Conservation (phyloP, 441 rosid species). For the Pelargonium fulgidum region DNA sequence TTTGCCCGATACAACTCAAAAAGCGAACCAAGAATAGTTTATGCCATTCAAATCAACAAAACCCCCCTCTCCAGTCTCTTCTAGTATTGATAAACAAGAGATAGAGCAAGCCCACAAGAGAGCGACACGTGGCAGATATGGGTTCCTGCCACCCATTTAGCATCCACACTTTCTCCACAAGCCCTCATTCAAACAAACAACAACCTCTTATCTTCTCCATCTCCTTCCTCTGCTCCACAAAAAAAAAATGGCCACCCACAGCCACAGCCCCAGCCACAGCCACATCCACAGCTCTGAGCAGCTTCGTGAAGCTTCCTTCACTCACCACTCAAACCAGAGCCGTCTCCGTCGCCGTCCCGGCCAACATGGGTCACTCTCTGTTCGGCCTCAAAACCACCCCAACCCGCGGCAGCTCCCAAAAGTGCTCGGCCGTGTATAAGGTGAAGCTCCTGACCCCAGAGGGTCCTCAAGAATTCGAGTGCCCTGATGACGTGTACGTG, state of each 20-base stretch:
- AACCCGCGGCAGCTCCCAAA: slow-evolving; percentile 45
- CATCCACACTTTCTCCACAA: slow-evolving; percentile 21
- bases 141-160: slow-evolving; percentile 21
- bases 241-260: slow-evolving; percentile 46
- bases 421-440: slow-evolving; percentile 63
- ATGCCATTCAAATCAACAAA: too few species aligned
- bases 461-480: slow-evolving; percentile 40
- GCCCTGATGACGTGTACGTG: slow-evolving; percentile 53
- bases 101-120: slow-evolving; percentile 40
- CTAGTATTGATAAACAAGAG: slow-evolving; percentile 14
- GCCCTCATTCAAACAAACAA: slow-evolving; percentile 16
- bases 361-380: slow-evolving; percentile 34
- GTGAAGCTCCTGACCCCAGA: slow-evolving; percentile 72
- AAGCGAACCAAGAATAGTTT: too few species aligned
- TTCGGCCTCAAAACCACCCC: slow-evolving; percentile 43
- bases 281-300: slow-evolving; percentile 3
- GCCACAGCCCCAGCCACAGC: slow-evolving; percentile 28
- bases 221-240: too few species aligned
- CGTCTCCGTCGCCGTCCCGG: slow-evolving; percentile 33
- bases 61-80: too few species aligned
- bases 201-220: neutral
- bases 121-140: slow-evolving; percentile 62
- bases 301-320: slow-evolving; percentile 56
- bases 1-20: too few species aligned
- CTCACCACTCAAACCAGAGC: slow-evolving; percentile 34